Conservation (phyloP, 495 filamentous ascomycete species). For the Thermothielavioides terrestris region DNA sequence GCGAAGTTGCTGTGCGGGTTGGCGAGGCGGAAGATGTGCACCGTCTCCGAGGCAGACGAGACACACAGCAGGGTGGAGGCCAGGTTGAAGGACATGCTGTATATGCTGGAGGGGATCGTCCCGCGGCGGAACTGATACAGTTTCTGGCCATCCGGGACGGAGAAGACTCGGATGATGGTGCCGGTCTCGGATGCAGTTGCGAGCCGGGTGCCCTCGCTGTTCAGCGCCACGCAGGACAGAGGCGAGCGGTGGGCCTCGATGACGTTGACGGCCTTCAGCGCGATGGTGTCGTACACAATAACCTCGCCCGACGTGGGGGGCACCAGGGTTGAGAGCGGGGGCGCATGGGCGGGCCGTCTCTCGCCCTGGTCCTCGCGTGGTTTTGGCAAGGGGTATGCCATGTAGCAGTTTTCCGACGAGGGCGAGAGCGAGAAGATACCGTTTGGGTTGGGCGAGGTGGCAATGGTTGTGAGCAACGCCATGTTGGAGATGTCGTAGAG, state of each 20-base stretch:
- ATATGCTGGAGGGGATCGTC: slow-evolving; percentile 88
- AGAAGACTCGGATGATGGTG: slow-evolving; percentile 93
- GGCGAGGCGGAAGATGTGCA: slow-evolving; percentile 85
- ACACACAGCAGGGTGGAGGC: slow-evolving; percentile 89
- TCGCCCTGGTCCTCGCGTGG: slow-evolving; percentile 46
- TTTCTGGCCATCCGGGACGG: slow-evolving; percentile 79
- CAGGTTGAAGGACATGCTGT: slow-evolving; percentile 98
- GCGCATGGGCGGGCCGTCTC: slow-evolving; percentile 72
- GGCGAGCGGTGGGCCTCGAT: slow-evolving; percentile 93
- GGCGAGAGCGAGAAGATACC: slow-evolving; percentile 89
- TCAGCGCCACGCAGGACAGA: slow-evolving; percentile 78
- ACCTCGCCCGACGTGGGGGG: slow-evolving; percentile 87
- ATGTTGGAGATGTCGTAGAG: slow-evolving; percentile 98
- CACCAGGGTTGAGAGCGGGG: slow-evolving; percentile 63
- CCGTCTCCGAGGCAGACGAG: slow-evolving; percentile 89
- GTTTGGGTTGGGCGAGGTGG: slow-evolving; percentile 84
- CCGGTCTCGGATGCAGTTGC: slow-evolving; percentile 96
- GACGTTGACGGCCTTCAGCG: slow-evolving; percentile 84
- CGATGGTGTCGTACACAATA: slow-evolving; percentile 78
- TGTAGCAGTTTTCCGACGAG: slow-evolving; percentile 88
- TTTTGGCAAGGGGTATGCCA: slow-evolving; percentile 91
- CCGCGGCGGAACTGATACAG: slow-evolving; percentile 92
- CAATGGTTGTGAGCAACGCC: slow-evolving; percentile 81
- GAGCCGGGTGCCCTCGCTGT: slow-evolving; percentile 84
- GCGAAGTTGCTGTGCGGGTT: slow-evolving; percentile 12